Evolutionary conservation across 2,329 filamentous ascomycete genomes (phyloP).

Genomic region (Microdochium bolleyi): DNA sequence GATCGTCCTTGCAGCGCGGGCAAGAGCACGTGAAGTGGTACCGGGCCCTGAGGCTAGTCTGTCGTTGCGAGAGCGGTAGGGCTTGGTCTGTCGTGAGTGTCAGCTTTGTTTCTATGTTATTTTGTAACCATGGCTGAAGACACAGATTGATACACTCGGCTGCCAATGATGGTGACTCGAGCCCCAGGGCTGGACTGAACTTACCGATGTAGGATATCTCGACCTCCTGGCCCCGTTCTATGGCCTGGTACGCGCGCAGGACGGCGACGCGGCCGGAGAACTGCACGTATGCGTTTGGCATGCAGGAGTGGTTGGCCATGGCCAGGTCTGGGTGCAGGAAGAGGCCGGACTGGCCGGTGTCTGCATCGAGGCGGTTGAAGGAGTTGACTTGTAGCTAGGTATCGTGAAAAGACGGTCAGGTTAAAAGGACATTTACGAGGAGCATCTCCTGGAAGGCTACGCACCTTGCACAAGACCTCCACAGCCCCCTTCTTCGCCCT

Average conservation of each 20-base stretch:
- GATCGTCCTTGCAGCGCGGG: conserved; percentile 37
- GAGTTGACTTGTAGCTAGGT: conserved; percentile 52
- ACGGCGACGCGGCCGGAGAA: conserved; percentile 43
- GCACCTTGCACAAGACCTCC: conserved; percentile 46
- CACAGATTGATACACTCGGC: no score
- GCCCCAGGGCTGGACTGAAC: no score
- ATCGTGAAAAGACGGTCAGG: no score
- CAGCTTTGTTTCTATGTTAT: conserved; percentile 2
- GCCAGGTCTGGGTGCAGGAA: conserved; percentile 48
- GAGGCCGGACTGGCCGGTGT: conserved; percentile 43
- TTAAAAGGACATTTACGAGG: no score
- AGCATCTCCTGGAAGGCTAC: conserved; percentile 3
- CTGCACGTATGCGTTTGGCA: conserved; percentile 50
- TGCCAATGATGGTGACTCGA: no score
- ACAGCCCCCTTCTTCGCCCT: conserved; percentile 28
- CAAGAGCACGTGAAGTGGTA: conserved; percentile 49
- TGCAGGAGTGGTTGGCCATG: conserved; percentile 56
- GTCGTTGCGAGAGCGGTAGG: conserved; percentile 32
- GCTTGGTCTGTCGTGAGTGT: conserved; percentile 33
- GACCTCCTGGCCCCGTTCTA: conserved; percentile 46
- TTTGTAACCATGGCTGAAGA: no score
- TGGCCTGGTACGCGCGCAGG: conserved; percentile 39
- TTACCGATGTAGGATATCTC: conserved; percentile 55
- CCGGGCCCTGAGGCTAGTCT: conserved; percentile 28
- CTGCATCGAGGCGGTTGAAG: conserved; percentile 47